Evolutionary conservation across 352 stramenopile species (phyloP).

Genomic region (Hyaloperonospora brassicae): DNA sequence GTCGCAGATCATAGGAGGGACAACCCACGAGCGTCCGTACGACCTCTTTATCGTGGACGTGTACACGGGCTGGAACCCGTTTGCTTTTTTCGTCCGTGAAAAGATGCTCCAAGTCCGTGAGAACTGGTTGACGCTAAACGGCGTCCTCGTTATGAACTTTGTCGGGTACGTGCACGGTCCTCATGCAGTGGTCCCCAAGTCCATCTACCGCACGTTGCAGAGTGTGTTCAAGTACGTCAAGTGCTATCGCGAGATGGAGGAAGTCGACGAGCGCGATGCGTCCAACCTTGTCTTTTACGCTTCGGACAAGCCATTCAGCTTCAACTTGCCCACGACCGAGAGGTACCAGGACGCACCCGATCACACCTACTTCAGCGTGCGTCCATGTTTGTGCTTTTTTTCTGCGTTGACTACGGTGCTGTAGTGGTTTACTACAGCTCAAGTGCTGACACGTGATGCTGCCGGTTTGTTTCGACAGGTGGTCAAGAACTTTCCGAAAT

Average conservation of each 20-base stretch:
- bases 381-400: background rate
- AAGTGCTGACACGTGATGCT: background rate
- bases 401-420: background rate
- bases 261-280: conserved; percentile 27
- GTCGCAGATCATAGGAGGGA: conserved; percentile 3
- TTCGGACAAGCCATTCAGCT: conserved; percentile 57
- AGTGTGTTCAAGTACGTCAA: conserved; percentile 67
- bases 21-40: conserved; percentile 25
- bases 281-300: conserved; percentile 76
- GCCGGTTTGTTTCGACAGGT: conserved; percentile 25
- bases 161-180: conserved; percentile 55
- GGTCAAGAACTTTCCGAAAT: conserved; percentile 51
- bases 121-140: conserved; percentile 43
- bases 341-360: conserved; percentile 39
- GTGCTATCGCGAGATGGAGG: conserved; percentile 52
- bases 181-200: conserved; percentile 43
- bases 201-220: conserved; percentile 61
- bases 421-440: background rate
- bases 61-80: conserved; percentile 66
- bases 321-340: conserved; percentile 42
- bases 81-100: conserved; percentile 63
- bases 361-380: conserved; percentile 57
- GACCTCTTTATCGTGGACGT: conserved; percentile 61
- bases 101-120: conserved; percentile 37
- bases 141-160: conserved; percentile 77